Evolutionary conservation across 805 yeast species (phyloP).

Genomic region (Candida palmyrensis): DNA sequence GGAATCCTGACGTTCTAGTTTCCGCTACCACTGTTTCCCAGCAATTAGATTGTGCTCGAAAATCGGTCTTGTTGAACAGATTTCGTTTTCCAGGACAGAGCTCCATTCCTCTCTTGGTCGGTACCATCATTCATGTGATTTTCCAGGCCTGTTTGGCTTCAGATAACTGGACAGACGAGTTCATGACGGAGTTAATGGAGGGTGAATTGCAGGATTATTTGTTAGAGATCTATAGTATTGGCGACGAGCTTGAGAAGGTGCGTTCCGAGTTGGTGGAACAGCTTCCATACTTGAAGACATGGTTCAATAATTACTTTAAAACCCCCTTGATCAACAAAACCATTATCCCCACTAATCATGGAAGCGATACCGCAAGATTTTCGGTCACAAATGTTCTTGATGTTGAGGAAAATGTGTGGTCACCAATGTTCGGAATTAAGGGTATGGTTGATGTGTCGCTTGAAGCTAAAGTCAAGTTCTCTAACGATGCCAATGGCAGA

Average conservation of each 20-base stretch:
- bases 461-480: constrained; percentile 46
- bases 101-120: constrained; percentile 65
- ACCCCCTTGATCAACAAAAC: constrained; percentile 8
- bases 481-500: constrained; percentile 28
- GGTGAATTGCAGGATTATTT: constrained; percentile 36
- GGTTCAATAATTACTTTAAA: constrained; percentile 46
- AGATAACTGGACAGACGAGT: constrained; percentile 30
- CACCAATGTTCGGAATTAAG: constrained; percentile 82
- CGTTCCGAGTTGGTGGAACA: constrained; percentile 41
- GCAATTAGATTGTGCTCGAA: constrained; percentile 67
- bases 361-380: constrained; percentile 33
- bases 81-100: constrained; percentile 61
- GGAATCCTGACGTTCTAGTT: constrained; percentile 79
- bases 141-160: constrained; percentile 54
- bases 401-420: constrained; percentile 88
- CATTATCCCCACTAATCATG: constrained; percentile 20
- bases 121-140: constrained; percentile 74
- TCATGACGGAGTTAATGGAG: constrained; percentile 36
- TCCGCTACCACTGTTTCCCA: constrained; percentile 82
- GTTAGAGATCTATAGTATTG: constrained; percentile 52
- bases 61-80: constrained; percentile 55
- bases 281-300: constrained; percentile 44
- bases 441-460: constrained; percentile 90
- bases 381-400: constrained; percentile 66
- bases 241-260: constrained; percentile 42